phyloP scores from a whole-genome alignment of 2,329 filamentous ascomycete species.

The Bipolaris oryzae region DNA sequence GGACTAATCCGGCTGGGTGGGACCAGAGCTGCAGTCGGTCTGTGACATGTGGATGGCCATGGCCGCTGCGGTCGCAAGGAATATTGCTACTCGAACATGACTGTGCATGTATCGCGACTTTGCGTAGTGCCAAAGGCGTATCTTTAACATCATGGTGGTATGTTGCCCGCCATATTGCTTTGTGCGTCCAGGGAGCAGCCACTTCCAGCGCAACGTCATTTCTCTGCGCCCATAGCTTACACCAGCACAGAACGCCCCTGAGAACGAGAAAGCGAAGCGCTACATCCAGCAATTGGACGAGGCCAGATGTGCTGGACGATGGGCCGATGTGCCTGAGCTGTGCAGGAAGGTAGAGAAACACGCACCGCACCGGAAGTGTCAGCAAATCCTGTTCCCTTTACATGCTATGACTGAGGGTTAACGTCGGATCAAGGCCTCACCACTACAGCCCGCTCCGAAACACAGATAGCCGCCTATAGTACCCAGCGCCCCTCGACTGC shows the following conservation, averaged over 20 bases:
- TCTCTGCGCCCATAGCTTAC: constrained; percentile 33
- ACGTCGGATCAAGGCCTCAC: constrained; percentile 50
- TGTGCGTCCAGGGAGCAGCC: neutral
- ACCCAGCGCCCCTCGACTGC: constrained; percentile 51
- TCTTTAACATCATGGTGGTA: constrained; percentile 46
- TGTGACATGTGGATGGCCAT: constrained; percentile 31
- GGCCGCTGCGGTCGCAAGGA: constrained; percentile 26
- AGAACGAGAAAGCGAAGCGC: constrained; percentile 75
- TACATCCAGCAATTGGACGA: constrained; percentile 85
- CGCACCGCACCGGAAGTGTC: constrained; percentile 84
- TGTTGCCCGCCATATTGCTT: constrained; percentile 18
- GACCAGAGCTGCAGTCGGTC: constrained; percentile 22
- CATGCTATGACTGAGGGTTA: constrained; percentile 16
- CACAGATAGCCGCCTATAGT: constrained; percentile 53
- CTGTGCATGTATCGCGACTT: constrained; percentile 24
- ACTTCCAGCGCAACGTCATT: constrained; percentile 43
- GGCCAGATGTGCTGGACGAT: constrained; percentile 85
- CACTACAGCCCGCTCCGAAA: constrained; percentile 55
- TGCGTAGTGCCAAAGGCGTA: constrained; percentile 36
- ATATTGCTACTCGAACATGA: constrained; percentile 42
- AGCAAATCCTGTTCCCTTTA: constrained; percentile 37
- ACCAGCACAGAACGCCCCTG: constrained; percentile 51
- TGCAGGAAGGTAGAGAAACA: constrained; percentile 95
- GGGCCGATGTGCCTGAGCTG: constrained; percentile 84
- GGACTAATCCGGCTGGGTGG: constrained; percentile 21